Evolutionary conservation across 495 filamentous ascomycete genomes (phyloP).

Genomic region (Hypoxylon fuscum): DNA sequence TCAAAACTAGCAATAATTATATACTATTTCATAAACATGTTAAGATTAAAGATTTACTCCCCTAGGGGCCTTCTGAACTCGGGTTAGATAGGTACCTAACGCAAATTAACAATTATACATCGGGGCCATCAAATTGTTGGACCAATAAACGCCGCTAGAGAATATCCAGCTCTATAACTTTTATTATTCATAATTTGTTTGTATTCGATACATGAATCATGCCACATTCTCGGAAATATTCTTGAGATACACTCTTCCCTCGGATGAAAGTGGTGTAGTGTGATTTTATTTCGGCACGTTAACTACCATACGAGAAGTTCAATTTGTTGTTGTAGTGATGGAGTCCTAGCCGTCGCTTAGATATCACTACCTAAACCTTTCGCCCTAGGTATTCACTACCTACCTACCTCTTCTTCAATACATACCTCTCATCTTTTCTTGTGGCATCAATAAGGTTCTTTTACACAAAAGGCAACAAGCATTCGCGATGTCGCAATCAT

Average conservation of each 20-base stretch:
- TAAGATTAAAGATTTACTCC: no score
- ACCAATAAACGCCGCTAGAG: conserved; percentile 15
- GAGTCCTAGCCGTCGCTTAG: conserved; percentile 8
- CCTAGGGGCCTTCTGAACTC: no score
- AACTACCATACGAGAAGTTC: neutral
- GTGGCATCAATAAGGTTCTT: neutral
- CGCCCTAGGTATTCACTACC: neutral
- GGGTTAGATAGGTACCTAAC: no score
- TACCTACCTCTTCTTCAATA: neutral
- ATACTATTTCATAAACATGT: no score
- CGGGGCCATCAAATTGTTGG: neutral
- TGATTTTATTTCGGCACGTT: neutral
- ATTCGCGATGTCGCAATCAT: conserved; percentile 54
- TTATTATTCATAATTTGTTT: conserved; percentile 6
- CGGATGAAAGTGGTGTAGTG: conserved; percentile 4
- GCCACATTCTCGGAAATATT: conserved; percentile 19
- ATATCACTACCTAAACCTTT: neutral
- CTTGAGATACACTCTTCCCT: conserved; percentile 3
- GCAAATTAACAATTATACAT: no score
- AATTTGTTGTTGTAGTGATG: conserved; percentile 6
- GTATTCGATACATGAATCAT: conserved; percentile 21
- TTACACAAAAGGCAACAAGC: neutral
- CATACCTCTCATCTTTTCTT: no score
- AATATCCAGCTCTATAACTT: conserved; percentile 14
- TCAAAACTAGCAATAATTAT: no score